These are phyloP conservation scores for Pulicaria dysenterica DNA, from an alignment of 129 eudicot species.

Conservation along the genomic window DNA sequence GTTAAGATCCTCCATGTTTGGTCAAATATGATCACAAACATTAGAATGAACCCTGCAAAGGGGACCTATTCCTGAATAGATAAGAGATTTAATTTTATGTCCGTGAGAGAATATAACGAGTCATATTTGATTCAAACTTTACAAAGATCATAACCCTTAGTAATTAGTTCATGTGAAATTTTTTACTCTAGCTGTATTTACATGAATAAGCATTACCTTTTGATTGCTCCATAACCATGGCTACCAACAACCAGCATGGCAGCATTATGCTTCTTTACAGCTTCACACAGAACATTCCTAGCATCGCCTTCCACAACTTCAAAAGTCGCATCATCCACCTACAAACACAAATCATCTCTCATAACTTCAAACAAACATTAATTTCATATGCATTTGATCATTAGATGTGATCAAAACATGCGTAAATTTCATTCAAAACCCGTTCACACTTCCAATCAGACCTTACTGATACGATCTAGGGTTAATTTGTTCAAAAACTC, in stretches of 20 bases:
- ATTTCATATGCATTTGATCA: background rate
- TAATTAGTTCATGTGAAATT: background rate
- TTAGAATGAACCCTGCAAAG: too few relatives aligned
- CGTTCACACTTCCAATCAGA: background rate
- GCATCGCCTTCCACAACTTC: slow-evolving; percentile 89
- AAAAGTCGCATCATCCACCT: slow-evolving; percentile 58
- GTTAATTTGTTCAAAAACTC: slow-evolving; percentile 15
- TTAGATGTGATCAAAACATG: background rate
- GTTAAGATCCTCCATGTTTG: too few relatives aligned
- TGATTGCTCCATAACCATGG: slow-evolving; percentile 90
- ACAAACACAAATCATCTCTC: slow-evolving; percentile 14
- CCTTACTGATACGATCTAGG: slow-evolving; percentile 9
- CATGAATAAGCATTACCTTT: slow-evolving; percentile 49
- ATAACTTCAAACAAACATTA: slow-evolving; percentile 13
- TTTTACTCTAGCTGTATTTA: background rate
- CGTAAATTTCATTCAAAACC: background rate
- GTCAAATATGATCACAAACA: too few relatives aligned
- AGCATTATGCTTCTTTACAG: slow-evolving; percentile 83
- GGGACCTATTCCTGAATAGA: too few relatives aligned
- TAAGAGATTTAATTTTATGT: too few relatives aligned
- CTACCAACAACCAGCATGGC: slow-evolving; percentile 80
- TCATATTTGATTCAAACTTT: too few relatives aligned
- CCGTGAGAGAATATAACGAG: too few relatives aligned
- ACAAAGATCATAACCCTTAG: too few relatives aligned
- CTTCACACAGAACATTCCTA: slow-evolving; percentile 78